Percentiles rank a stretch among this genome's conserved stretches.
Evolutionary conservation across 352 stramenopile genomes (phyloP).

Genomic region (Phytophthora cryptogea): DNA sequence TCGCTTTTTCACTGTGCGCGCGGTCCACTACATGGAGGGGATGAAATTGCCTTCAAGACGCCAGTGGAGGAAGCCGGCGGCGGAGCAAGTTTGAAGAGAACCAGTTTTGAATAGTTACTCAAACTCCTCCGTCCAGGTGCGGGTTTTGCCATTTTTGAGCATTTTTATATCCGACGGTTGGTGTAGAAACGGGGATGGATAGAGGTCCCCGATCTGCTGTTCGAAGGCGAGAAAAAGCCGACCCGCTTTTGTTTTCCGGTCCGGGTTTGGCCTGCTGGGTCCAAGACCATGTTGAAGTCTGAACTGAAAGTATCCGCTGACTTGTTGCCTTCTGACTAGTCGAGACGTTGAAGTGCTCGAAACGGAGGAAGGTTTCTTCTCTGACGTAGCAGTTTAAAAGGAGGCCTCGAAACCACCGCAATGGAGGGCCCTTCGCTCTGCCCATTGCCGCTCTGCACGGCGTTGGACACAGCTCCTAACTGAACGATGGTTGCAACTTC

Average conservation of each 20-base stretch:
- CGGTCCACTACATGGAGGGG: neutral
- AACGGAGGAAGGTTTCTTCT: slow-evolving; percentile 6
- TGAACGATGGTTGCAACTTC: slow-evolving; percentile 16
- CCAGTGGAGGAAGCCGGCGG: too few relatives aligned
- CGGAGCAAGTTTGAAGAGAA: too few relatives aligned
- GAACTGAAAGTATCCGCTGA: slow-evolving; percentile 12
- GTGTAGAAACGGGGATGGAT: slow-evolving; percentile 23
- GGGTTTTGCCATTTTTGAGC: neutral
- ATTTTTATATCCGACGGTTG: slow-evolving; percentile 2
- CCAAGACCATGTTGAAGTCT: slow-evolving; percentile 11
- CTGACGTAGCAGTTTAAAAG: neutral
- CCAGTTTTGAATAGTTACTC: too few relatives aligned
- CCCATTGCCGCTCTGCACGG: slow-evolving; percentile 15
- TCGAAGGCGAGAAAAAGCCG: slow-evolving; percentile 19
- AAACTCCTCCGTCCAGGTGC: neutral
- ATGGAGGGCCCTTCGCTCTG: slow-evolving; percentile 10
- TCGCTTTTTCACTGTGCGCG: slow-evolving; percentile 11
- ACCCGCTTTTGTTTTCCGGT: slow-evolving; percentile 18
- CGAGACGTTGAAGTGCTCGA: slow-evolving; percentile 19
- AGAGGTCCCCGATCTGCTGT: slow-evolving; percentile 23
- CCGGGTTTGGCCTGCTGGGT: too few relatives aligned
- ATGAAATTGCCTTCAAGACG: too few relatives aligned
- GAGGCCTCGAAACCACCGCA: slow-evolving; percentile 22
- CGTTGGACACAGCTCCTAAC: slow-evolving; percentile 15
- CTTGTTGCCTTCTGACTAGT: slow-evolving; percentile 11